Conservation (phyloP, 805 yeast species). For the Cyberlindnera galapagoensis region DNA sequence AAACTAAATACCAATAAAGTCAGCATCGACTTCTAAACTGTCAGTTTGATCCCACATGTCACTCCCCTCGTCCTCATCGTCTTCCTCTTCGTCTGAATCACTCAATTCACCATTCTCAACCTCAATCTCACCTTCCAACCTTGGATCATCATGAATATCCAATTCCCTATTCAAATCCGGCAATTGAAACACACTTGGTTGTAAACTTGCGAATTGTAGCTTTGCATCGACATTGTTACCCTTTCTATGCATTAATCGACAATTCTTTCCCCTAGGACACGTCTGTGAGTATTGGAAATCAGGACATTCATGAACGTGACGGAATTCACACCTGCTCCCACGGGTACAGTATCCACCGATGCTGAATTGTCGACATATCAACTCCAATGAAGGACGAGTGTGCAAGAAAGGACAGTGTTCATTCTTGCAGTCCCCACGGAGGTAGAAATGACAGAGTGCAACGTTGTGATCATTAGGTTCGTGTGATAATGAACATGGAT, state of each 20-base stretch:
- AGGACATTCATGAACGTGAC: slow-evolving; percentile 63
- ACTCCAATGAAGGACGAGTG: slow-evolving; percentile 34
- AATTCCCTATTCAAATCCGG: slow-evolving; percentile 18
- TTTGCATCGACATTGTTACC: slow-evolving; percentile 22
- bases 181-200: slow-evolving; percentile 15
- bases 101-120: slow-evolving; percentile 1
- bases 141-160: slow-evolving; percentile 17
- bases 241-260: slow-evolving; percentile 46
- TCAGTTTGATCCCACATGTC: slow-evolving; percentile 4
- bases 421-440: slow-evolving; percentile 41
- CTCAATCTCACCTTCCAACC: slow-evolving; percentile 19
- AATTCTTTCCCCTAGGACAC: slow-evolving; percentile 47
- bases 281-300: slow-evolving; percentile 56
- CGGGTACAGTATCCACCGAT: slow-evolving; percentile 60
- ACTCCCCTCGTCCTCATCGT: slow-evolving; percentile 10
- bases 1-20: slow-evolving; percentile 21
- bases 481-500: slow-evolving; percentile 49
- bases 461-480: slow-evolving; percentile 52
- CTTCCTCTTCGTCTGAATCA: slow-evolving; percentile 24
- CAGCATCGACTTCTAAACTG: slow-evolving; percentile 20
- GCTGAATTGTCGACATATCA: slow-evolving; percentile 63
- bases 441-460: slow-evolving; percentile 48
- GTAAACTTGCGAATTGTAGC: slow-evolving; percentile 18
- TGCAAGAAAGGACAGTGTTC: slow-evolving; percentile 45
- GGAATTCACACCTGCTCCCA: slow-evolving; percentile 50